phyloP scores from a whole-genome alignment of 345 rosid genomes.

The Heritiera littoralis region DNA sequence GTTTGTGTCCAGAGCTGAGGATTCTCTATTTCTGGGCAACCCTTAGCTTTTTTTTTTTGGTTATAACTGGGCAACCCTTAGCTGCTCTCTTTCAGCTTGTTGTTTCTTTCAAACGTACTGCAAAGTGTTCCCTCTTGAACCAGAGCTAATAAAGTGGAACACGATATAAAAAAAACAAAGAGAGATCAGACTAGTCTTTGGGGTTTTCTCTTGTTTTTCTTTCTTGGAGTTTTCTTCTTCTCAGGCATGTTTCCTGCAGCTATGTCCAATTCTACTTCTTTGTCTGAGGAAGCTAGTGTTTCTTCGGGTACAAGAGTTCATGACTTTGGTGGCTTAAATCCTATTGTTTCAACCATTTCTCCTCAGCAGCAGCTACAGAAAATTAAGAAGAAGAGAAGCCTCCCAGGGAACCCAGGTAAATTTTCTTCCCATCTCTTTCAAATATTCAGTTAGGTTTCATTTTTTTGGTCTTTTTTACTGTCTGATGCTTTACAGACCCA shows the following conservation, averaged over 20 bases:
- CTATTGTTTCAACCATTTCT: conserved; percentile 35
- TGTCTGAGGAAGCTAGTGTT: conserved; percentile 67
- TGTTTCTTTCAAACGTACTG: conserved; percentile 28
- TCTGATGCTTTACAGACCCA: conserved; percentile 54
- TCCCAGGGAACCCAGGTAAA: conserved; percentile 97
- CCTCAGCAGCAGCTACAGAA: conserved; percentile 47
- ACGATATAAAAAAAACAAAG: conserved; percentile 27
- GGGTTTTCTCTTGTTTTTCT: conserved; percentile 34
- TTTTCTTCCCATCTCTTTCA: neutral
- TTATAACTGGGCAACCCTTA: conserved; percentile 13
- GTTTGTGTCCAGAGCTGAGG: conserved; percentile 44
- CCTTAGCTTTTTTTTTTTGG: neutral
- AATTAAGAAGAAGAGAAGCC: conserved; percentile 77
- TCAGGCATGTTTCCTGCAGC: conserved; percentile 59
- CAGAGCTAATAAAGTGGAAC: conserved; percentile 2
- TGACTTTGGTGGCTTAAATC: conserved; percentile 50
- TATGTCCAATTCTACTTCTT: conserved; percentile 61
- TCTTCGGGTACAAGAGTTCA: conserved; percentile 60
- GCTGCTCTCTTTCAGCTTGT: conserved; percentile 21
- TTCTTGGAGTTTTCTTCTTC: conserved; percentile 50
- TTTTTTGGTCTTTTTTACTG: conserved; percentile 8
- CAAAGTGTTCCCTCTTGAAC: conserved; percentile 27
- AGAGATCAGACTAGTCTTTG: conserved; percentile 18
- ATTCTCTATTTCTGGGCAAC: conserved; percentile 39
- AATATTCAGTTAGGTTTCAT: conserved; percentile 1